Base-by-base conservation (phyloP, 441 rosid genomes). In the Populus hybrid region DNA sequence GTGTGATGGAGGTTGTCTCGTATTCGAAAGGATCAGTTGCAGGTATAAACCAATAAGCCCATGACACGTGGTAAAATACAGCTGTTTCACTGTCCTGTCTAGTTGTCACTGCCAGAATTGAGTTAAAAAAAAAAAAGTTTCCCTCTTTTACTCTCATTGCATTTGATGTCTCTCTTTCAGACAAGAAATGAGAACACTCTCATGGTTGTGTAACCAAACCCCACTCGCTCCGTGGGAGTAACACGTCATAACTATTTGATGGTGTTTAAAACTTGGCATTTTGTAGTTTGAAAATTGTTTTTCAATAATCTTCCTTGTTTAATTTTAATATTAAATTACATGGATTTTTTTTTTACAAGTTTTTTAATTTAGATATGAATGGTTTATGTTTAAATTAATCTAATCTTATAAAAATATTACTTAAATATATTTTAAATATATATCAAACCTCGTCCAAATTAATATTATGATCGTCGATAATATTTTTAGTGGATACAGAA, bases 81-180 rank as follows among this genome's bases (percentile, higher is more conserved):
- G 93, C 90, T 90, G 90, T 76, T 76, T n/a, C 74, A 68, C 50
- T 71, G 53, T 65, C 50, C 38, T 74, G 81, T 77, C 90, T 90
- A 89, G 88, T 81, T 88, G 88, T 84, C 88, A 69, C 75, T 77
- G 84, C 76, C 82, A 64, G 71, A 45, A 74, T 9, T 6, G 76
- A 79, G 84, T 76, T 69, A n/a, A 53, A 68, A 63, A 45, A 75
- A 68, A 40, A 40, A 40, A 10, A 10, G 14, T 40, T 40, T 40
- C 76, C 78, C 73, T 20, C 84, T 83, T 80, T 81, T 76, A 24
- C 80, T 76, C 67, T 21, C 61, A n/a, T 33, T 31, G 45, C 66
- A 42, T 76, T 77, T 71, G 42, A 70, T 56, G 9, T n/a, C 21
- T 67, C 12, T 7, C 23, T 56, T 16, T 5, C 14, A 4, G 24